These are phyloP conservation scores for Nannochloropsis gaditana DNA, from an alignment of 108 stramenopile species.

Conservation along the genomic window DNA sequence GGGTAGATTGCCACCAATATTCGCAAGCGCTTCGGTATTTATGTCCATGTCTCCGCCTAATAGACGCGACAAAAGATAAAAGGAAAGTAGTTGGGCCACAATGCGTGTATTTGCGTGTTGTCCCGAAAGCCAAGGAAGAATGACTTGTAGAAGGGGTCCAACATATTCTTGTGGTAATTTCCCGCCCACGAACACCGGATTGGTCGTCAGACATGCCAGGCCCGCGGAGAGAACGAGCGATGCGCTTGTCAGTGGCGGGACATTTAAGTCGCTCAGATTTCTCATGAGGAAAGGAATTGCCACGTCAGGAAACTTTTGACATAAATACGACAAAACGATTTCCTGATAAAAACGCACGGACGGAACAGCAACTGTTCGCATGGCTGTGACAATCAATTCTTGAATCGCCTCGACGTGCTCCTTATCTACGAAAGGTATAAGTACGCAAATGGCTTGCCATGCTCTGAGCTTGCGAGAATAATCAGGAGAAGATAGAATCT, in stretches of 20 bases:
- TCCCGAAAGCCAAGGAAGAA: not conserved
- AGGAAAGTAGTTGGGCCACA: not conserved
- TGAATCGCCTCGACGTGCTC: not conserved
- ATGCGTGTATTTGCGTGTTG: conserved; percentile 3
- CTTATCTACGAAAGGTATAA: not conserved
- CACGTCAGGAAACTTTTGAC: conserved; percentile 20
- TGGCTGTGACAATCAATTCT: not conserved
- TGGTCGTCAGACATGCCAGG: not conserved
- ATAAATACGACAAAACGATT: not conserved
- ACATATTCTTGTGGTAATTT: not conserved
- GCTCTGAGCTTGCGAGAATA: not conserved
- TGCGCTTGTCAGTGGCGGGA: not conserved
- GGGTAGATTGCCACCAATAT: not conserved
- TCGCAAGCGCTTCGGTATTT: not conserved
- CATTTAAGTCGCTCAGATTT: not conserved
- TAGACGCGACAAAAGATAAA: conserved; percentile 9
- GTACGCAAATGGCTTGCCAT: conserved; percentile 14
- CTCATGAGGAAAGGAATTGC: not conserved
- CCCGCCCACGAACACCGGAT: not conserved
- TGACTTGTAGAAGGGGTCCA: not conserved
- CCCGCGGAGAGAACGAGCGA: not conserved
- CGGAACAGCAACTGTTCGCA: not conserved
- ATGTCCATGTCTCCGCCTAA: not conserved
- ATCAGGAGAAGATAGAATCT: not conserved
- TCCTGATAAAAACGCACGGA: conserved; percentile 18